phyloP scores from a whole-genome alignment of 257 asterid species.

The Solanum paucissectum region DNA sequence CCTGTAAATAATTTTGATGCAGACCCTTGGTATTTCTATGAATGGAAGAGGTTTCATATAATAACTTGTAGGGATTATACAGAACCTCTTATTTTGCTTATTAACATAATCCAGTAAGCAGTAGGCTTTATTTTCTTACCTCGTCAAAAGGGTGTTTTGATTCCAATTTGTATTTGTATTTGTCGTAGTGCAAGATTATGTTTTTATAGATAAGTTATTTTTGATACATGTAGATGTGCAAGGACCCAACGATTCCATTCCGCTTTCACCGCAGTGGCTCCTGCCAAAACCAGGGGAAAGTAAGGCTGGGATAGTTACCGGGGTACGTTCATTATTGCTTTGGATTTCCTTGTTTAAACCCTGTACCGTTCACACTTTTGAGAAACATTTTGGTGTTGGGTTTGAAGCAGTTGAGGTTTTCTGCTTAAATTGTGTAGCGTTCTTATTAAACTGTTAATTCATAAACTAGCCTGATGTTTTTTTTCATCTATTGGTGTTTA shows the following conservation, averaged over 20 bases:
- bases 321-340: conserved; percentile 41
- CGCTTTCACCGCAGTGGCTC: conserved; percentile 99
- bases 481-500: neutral
- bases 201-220: neutral
- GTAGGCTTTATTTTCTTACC: neutral
- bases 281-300: conserved; percentile 74
- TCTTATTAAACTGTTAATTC: neutral
- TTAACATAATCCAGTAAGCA: neutral
- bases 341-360: neutral
- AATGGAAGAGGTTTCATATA: neutral
- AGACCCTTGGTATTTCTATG: neutral
- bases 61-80: neutral
- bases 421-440: neutral
- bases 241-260: conserved; percentile 60
- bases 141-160: neutral
- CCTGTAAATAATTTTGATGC: neutral
- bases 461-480: neutral
- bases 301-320: conserved; percentile 48
- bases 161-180: neutral
- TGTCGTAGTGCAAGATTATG: neutral
- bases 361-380: neutral
- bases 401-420: neutral
- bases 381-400: neutral
- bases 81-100: neutral
- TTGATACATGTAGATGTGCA: conserved; percentile 44